These are phyloP conservation scores for Clathrus columnatus DNA, from an alignment of 768 basidiomycete species.

Conservation along the genomic window DNA sequence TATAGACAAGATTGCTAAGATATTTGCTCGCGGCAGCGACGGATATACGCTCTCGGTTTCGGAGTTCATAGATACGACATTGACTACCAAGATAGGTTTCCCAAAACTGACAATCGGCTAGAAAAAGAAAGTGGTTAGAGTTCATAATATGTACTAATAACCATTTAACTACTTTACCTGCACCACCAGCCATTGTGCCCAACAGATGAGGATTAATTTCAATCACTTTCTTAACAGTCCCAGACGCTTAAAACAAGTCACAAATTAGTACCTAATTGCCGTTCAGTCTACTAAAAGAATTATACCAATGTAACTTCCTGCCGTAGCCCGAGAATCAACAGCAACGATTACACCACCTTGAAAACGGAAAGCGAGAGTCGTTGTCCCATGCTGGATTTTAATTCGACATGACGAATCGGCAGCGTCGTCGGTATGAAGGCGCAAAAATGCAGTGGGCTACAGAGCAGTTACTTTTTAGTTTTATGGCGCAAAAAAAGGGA, in stretches of 20 bases:
- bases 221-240: constrained; percentile 98
- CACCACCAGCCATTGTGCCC: constrained; percentile 99
- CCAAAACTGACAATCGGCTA: constrained; percentile 95
- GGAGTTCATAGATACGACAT: constrained; percentile 91
- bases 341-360: constrained; percentile 97
- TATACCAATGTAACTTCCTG: constrained; percentile 90
- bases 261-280: not conserved
- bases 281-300: constrained; percentile 1
- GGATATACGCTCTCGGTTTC: constrained; percentile 94
- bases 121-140: not conserved
- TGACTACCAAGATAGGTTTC: constrained; percentile 99
- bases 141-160: not conserved
- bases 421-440: constrained; percentile 90
- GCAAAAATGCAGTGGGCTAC: constrained; percentile 85
- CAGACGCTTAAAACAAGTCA: constrained; percentile 53
- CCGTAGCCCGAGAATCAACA: constrained; percentile 96
- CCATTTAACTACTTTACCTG: constrained; percentile 58
- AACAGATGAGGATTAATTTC: constrained; percentile 98
- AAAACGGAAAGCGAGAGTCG: constrained; percentile 94
- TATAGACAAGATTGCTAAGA: constrained; percentile 92
- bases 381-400: constrained; percentile 98
- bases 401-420: constrained; percentile 92
- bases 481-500: not conserved
- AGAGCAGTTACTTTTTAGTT: not conserved
- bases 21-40: constrained; percentile 99